Base-by-base conservation (phyloP, 495 filamentous ascomycete genomes). In the Friedmanniomyces endolithicus region DNA sequence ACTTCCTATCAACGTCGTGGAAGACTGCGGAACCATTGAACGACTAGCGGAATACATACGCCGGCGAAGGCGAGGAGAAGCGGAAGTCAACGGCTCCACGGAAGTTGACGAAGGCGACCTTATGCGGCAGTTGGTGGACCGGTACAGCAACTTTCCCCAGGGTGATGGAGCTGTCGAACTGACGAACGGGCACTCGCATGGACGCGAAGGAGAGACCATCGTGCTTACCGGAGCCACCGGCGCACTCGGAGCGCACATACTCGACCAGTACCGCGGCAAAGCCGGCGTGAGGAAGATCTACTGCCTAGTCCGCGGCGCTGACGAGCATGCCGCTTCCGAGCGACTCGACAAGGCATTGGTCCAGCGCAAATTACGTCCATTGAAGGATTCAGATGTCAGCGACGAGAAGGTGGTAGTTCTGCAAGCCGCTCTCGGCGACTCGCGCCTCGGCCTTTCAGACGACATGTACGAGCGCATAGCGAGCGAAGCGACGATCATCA, bases 181-280 rank as follows among this genome's bases (percentile, higher is more conserved):
- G 11, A 31, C 47, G 33, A 57, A 60, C 27, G 56, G 34, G 6
- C 35, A 51, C 7, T 24, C 31, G 2, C 51, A 41, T 11, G 22
- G 35, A 27, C 44, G 41, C 2, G 27, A 50, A 0, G 31, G 50
- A 25, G 53, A 65, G 1, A 46, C 57, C 11, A 48, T 66, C 40
- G 62, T 74, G 31, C 66, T 85, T 11, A 84, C 81, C 0, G 82
- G 82, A 12, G 76, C 76, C 4, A 85, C 82, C 9, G 82, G 82
- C 16, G 72, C 78, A 3, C 69, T 85, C 1, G 82, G 81, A 1
- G 70, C 72, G 0, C 76, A 82, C 49, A 72, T 84, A 11, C 71
- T 84, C 6, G 60, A 71, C 19, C 65, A 70, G 17, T 60, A 81
- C 11, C 65, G 63, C 29, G 54, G 63, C 3, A 62, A 63, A 11